A percentile compares a stretch with the other conserved stretches of the same genome.
Evolutionary conservation across 768 basidiomycete species (phyloP).

Genomic region (Panaeolus papilionaceus): DNA sequence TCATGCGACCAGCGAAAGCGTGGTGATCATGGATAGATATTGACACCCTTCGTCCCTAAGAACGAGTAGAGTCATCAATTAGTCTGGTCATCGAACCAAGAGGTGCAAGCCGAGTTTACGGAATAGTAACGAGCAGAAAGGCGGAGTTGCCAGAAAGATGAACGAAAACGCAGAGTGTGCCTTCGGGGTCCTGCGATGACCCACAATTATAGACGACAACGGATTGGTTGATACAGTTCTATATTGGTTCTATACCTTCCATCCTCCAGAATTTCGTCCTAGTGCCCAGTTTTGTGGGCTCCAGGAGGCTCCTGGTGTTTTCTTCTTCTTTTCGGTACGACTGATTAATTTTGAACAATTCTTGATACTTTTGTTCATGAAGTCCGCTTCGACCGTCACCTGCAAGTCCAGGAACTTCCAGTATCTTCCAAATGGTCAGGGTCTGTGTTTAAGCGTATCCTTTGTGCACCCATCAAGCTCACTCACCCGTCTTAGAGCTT

Average conservation of each 20-base stretch:
- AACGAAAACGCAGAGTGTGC: not conserved
- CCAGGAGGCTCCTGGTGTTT: not conserved
- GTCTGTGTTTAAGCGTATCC: not conserved
- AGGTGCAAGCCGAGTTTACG: not conserved
- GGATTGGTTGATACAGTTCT: not conserved
- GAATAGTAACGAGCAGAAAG: constrained; percentile 2
- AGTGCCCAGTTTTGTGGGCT: too few species aligned
- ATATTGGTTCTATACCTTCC: not conserved
- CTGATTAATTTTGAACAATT: too few species aligned
- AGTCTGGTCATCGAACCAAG: not conserved
- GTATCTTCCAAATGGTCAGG: not conserved
- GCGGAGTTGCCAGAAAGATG: not conserved
- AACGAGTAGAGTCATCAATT: not conserved
- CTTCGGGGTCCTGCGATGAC: constrained; percentile 2
- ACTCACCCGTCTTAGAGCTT: not conserved
- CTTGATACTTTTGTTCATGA: too few species aligned
- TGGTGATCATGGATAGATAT: not conserved
- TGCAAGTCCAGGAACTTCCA: not conserved
- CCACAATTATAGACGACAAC: not conserved
- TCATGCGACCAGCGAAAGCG: not conserved
- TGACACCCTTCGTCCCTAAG: not conserved
- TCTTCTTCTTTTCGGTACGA: not conserved
- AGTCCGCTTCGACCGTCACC: not conserved
- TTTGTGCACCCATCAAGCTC: not conserved
- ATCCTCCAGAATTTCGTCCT: not conserved